Conservation (phyloP, 163 green algal genomes). For the Volvox carteri region DNA sequence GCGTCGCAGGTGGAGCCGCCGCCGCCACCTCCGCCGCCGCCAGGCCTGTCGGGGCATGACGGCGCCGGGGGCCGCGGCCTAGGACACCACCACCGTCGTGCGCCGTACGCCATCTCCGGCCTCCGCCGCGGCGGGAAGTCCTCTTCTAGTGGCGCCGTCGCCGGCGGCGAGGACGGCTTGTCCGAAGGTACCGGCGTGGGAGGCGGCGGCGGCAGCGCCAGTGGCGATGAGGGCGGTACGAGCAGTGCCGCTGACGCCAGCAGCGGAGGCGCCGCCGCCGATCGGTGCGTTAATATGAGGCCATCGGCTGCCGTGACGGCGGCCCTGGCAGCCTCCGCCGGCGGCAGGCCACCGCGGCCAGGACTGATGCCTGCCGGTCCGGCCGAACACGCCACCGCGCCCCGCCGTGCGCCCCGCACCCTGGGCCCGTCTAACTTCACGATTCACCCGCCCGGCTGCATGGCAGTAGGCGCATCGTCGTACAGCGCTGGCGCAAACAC, state of each 20-base stretch:
- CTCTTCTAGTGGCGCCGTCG: background rate
- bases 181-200: background rate
- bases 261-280: background rate
- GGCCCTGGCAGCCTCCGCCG: background rate
- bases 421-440: background rate
- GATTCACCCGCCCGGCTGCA: background rate
- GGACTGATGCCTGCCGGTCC: background rate
- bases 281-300: background rate
- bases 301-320: background rate
- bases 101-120: constrained; percentile 19
- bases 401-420: background rate
- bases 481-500: background rate
- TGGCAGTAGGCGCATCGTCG: background rate
- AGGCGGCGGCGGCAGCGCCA: background rate
- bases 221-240: constrained; percentile 12
- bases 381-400: background rate
- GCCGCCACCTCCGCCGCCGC: background rate
- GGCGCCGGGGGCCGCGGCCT: background rate
- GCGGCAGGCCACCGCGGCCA: constrained; percentile 24
- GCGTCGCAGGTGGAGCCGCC: background rate
- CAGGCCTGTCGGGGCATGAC: too few relatives aligned
- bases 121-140: constrained; percentile 1
- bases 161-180: background rate
- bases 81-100: background rate
- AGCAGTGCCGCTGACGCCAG: constrained; percentile 10